Conservation (phyloP, 2,329 filamentous ascomycete genomes). For the Allantophomopsis cytisporea region DNA sequence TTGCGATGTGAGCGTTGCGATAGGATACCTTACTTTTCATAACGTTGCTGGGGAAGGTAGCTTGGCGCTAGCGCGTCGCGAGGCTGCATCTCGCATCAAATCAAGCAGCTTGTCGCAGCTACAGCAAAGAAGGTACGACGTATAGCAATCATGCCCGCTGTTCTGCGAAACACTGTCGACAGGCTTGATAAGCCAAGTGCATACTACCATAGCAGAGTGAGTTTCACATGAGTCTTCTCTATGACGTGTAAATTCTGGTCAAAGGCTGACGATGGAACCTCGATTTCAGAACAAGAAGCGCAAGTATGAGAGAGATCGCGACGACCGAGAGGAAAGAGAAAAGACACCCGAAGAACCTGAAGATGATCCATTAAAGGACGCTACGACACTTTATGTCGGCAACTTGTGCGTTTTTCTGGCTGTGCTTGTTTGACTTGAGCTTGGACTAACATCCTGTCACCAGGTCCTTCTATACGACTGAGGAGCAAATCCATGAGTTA, state of each 20-base stretch:
- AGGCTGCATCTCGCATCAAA: constrained; percentile 1
- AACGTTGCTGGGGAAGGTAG: no score
- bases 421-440: not conserved
- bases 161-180: constrained; percentile 61
- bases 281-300: constrained; percentile 32
- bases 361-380: constrained; percentile 71
- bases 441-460: constrained; percentile 3
- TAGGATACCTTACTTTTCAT: no score
- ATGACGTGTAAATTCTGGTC: constrained; percentile 1
- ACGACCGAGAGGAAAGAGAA: constrained; percentile 34
- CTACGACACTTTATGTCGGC: constrained; percentile 93
- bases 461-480: constrained; percentile 94
- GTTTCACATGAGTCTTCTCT: constrained; percentile 9
- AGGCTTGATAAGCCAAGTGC: constrained; percentile 88
- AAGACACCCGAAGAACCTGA: constrained; percentile 35
- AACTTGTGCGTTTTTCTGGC: constrained; percentile 56
- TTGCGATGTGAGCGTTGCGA: no score
- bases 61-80: constrained; percentile 1
- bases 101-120: constrained; percentile 1
- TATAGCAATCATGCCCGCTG: constrained; percentile 16
- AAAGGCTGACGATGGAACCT: constrained; percentile 7
- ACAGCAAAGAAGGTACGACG: not conserved
- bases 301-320: constrained; percentile 38
- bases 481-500: constrained; percentile 96
- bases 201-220: constrained; percentile 76